Percentiles rank a stretch among this genome's conserved stretches.
Evolutionary conservation across 1,284 basidiomycete genomes (phyloP).

Genomic region (Clitocybe nebularis): DNA sequence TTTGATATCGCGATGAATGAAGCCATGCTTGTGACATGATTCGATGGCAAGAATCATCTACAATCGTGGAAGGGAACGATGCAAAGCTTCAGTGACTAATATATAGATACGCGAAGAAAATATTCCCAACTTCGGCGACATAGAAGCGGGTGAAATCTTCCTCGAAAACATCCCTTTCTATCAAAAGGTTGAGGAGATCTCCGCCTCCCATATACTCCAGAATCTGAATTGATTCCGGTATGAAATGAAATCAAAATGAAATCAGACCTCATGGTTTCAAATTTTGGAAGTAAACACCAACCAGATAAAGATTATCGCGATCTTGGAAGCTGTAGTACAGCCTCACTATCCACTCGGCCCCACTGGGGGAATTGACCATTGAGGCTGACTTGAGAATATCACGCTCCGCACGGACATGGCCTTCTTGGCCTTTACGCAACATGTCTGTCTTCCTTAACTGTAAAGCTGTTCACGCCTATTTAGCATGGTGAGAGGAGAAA

Average conservation of each 20-base stretch:
- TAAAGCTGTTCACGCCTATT: slow-evolving; percentile 16
- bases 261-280: slow-evolving; percentile 25
- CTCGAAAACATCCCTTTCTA: slow-evolving; percentile 90
- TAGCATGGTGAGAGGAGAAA: slow-evolving; percentile 16
- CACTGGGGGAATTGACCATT: slow-evolving; percentile 61
- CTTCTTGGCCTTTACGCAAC: slow-evolving; percentile 97
- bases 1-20: slow-evolving; percentile 97
- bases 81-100: slow-evolving; percentile 8
- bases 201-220: slow-evolving; percentile 95
- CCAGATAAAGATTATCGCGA: slow-evolving; percentile 89
- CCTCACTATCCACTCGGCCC: slow-evolving; percentile 91
- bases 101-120: slow-evolving; percentile 12
- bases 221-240: slow-evolving; percentile 48
- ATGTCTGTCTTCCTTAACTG: slow-evolving; percentile 94
- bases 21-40: slow-evolving; percentile 90
- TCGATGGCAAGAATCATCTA: slow-evolving; percentile 96
- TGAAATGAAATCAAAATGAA: slow-evolving; percentile 58
- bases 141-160: slow-evolving; percentile 95
- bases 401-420: slow-evolving; percentile 88
- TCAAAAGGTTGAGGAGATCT: slow-evolving; percentile 92
- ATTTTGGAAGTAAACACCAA: slow-evolving; percentile 37
- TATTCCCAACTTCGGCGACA: slow-evolving; percentile 73
- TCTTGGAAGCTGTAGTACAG: slow-evolving; percentile 92
- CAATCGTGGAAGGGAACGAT: slow-evolving; percentile 16
- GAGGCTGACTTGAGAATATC: slow-evolving; percentile 84